Percentiles rank a stretch among this genome's conserved stretches.
Evolutionary conservation across 1,139 yeast genomes (phyloP).

Genomic region (Debaryomyces singareniensis): DNA sequence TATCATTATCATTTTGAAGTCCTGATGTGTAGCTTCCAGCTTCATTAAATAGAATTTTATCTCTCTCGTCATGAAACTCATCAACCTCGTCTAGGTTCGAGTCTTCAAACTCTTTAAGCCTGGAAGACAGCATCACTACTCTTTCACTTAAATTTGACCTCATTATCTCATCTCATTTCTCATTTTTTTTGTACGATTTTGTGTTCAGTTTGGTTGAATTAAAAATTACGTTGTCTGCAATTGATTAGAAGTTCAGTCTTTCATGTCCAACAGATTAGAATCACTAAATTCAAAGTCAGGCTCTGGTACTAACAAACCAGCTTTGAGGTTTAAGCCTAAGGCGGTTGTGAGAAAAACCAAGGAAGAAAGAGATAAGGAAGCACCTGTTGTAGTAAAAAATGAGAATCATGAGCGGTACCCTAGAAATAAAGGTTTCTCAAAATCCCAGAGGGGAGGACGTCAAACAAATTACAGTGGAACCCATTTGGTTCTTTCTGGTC

Average conservation of each 20-base stretch:
- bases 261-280: slow-evolving; percentile 41
- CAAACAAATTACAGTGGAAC: slow-evolving; percentile 53
- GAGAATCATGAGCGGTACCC: slow-evolving; percentile 18
- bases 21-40: slow-evolving; percentile 42
- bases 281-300: slow-evolving; percentile 34
- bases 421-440: slow-evolving; percentile 17
- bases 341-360: slow-evolving; percentile 75
- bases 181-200: background rate
- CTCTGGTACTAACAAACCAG: slow-evolving; percentile 33
- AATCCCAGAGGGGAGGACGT: slow-evolving; percentile 22
- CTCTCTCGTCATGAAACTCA: slow-evolving; percentile 60
- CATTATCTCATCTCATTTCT: background rate
- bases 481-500: slow-evolving; percentile 65
- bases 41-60: slow-evolving; percentile 51
- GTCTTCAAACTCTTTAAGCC: slow-evolving; percentile 1
- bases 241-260: too few species aligned
- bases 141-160: background rate
- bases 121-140: too few species aligned
- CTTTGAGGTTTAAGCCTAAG: slow-evolving; percentile 72
- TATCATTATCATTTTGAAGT: slow-evolving; percentile 23
- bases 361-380: slow-evolving; percentile 75
- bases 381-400: slow-evolving; percentile 48
- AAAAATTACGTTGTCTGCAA: too few species aligned
- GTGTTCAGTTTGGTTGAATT: background rate
- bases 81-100: slow-evolving; percentile 63